Conservation (phyloP, 495 filamentous ascomycete species). For the Trichoderma orchidacearum region DNA sequence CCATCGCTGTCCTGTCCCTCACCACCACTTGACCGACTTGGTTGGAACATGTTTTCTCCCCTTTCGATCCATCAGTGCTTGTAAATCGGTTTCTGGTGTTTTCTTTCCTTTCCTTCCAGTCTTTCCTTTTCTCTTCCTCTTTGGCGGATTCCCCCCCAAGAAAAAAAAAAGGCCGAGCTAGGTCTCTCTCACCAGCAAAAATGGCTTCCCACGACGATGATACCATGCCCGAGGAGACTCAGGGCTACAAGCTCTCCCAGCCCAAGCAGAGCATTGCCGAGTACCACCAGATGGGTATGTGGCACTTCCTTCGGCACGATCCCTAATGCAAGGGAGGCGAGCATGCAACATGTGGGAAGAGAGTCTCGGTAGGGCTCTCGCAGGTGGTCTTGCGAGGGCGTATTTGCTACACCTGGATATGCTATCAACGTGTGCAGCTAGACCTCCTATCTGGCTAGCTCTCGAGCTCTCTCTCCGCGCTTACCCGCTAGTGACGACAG, state of each 20-base stretch:
- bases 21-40: constrained; percentile 1
- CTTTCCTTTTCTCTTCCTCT: not conserved
- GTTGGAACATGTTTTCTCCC: not conserved
- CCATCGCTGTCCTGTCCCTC: not conserved
- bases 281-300: constrained; percentile 82
- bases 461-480: too few species aligned
- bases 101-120: not conserved
- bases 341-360: too few species aligned
- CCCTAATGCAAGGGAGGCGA: too few species aligned
- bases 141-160: too few species aligned
- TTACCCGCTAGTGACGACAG: too few species aligned
- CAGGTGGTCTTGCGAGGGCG: too few species aligned
- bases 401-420: too few species aligned
- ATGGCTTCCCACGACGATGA: constrained; percentile 80
- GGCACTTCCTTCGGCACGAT: not conserved
- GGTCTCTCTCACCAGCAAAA: constrained; percentile 2
- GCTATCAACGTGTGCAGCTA: too few species aligned
- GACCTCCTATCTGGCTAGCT: too few species aligned
- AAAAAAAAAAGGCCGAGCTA: too few species aligned
- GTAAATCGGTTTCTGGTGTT: not conserved
- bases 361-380: too few species aligned
- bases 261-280: constrained; percentile 88
- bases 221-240: constrained; percentile 68
- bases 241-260: constrained; percentile 95
- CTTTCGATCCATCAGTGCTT: not conserved